Percentiles rank a stretch among this genome's conserved stretches.
Evolutionary conservation across 805 yeast species (phyloP).

Genomic region (Metschnikowia reukaufii): DNA sequence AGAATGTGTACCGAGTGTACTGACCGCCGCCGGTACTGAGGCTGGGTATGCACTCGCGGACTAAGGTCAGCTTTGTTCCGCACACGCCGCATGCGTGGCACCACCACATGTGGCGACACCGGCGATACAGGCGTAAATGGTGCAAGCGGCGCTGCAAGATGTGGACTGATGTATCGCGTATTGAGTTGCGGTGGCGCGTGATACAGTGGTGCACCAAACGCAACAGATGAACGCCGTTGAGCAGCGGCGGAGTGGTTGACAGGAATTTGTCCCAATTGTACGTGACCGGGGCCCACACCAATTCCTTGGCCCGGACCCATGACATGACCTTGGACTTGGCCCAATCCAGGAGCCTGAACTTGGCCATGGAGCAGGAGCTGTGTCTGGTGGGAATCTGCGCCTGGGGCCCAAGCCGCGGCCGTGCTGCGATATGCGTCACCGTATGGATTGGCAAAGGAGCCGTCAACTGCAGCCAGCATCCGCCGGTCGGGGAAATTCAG

Average conservation of each 20-base stretch:
- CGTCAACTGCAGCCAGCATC: conserved; percentile 40
- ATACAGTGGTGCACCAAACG: conserved; percentile 25
- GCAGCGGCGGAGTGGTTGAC: too few species aligned
- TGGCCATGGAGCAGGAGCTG: not conserved
- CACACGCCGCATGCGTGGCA: conserved; percentile 51
- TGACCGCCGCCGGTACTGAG: conserved; percentile 71
- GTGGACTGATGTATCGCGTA: conserved; percentile 15
- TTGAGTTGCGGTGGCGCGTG: conserved; percentile 17
- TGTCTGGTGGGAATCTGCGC: not conserved
- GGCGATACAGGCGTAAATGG: conserved; percentile 1
- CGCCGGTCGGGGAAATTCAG: conserved; percentile 31
- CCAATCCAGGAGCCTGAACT: not conserved
- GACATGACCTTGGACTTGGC: too few species aligned
- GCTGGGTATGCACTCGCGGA: conserved; percentile 62
- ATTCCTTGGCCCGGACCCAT: too few species aligned
- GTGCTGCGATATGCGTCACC: conserved; percentile 9
- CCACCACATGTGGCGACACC: conserved; percentile 24
- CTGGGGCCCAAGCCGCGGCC: not conserved
- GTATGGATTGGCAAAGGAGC: conserved; percentile 25
- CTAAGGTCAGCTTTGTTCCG: conserved; percentile 49
- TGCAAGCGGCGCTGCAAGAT: conserved; percentile 9
- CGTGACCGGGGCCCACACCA: too few species aligned
- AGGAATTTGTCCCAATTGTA: too few species aligned
- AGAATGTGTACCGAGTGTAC: conserved; percentile 63
- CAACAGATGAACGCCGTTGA: conserved; percentile 20